Base-by-base conservation (phyloP, 2,329 filamentous ascomycete species). In the Aspergillus pseudoterreus region DNA sequence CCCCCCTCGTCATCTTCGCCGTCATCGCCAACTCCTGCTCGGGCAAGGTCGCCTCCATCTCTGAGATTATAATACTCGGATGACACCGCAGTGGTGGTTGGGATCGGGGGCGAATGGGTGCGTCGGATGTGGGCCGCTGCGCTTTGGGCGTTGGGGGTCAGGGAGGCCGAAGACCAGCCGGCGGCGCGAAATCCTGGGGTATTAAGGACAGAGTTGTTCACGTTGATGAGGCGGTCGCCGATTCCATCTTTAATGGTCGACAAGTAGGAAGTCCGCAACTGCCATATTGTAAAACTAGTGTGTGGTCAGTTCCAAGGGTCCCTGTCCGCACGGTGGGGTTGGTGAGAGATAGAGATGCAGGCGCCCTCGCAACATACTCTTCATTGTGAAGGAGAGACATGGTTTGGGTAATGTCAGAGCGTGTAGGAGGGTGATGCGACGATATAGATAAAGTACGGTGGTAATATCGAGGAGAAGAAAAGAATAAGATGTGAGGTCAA, bases 41-140 rank as follows among this genome's bases (percentile, higher is more conserved):
- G 58, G 21, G 64, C 63, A 47, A 65, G 64, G n/a, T 60, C 63
- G 45, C 68, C 63, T 45, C 64, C 52, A 17, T 58, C 32, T 49
- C 56, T 69, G 10, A 80, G 75, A 49, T 81, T 78, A 62, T 85
- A 86, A 66, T 86, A 85, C 57, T 85, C 82, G 21, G 79, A 80
- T 36, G 80, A 78, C 55, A 84, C 75, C 3, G 81, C 79, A 2
- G 71, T 65, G 1, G 70, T 71, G 4, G 83, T 85, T 30, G 83
- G 83, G 30, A 86, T 86, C 1, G 83, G 83, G 30, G 83, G 83
- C 10, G 83, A 86, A 66, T 86, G 84, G 17, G 83, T 84, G 55
- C 83, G 78, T 65, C 82, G 84, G 63, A 82, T 76, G 52, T 82
- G 78, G 21, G 78, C 73, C 22, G 75, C 72, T 53, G 82, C 79